Evolutionary conservation across 1,284 basidiomycete genomes (phyloP).

Genomic region (Ganoderma sinense): DNA sequence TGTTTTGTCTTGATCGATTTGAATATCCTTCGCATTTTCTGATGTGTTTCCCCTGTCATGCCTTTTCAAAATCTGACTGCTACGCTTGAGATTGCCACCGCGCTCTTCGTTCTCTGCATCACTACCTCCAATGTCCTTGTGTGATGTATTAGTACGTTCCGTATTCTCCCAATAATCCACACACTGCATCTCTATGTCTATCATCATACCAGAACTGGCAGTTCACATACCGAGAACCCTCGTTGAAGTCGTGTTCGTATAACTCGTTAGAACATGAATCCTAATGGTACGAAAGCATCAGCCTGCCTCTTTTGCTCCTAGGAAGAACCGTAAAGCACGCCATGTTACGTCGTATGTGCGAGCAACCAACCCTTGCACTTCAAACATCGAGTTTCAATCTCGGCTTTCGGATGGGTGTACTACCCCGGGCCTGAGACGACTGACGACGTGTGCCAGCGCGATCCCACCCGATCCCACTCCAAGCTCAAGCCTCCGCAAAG

Average conservation of each 20-base stretch:
- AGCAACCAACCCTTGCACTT: neutral
- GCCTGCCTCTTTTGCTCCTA: neutral
- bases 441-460: neutral
- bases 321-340: neutral
- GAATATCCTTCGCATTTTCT: too few species aligned
- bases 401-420: neutral
- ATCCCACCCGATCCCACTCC: neutral
- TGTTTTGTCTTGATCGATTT: too few species aligned
- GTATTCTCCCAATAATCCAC: neutral
- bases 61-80: too few species aligned
- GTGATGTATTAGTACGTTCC: neutral
- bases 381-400: neutral
- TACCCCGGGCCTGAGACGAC: neutral
- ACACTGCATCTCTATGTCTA: neutral
- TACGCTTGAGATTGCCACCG: too few species aligned
- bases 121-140: neutral
- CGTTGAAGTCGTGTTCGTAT: too few species aligned
- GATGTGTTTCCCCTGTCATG: too few species aligned
- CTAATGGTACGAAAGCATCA: too few species aligned
- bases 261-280: too few species aligned
- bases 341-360: too few species aligned
- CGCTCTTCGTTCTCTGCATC: too few species aligned
- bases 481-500: neutral
- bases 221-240: too few species aligned
- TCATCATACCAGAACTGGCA: too few species aligned